Conservation (phyloP, 192 early-diverging fungal species). For the Phlyctochytrium planicorne region DNA sequence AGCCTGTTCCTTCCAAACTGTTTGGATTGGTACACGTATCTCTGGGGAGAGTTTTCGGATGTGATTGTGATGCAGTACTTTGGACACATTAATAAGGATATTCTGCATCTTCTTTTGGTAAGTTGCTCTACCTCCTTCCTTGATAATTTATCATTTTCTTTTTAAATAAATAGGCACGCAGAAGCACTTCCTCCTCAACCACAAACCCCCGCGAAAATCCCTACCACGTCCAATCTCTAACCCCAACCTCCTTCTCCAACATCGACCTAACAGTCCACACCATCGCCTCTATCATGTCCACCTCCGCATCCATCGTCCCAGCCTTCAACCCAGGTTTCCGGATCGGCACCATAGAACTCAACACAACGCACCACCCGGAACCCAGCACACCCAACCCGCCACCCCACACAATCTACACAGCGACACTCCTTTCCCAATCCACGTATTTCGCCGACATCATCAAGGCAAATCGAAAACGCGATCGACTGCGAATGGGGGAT, state of each 20-base stretch:
- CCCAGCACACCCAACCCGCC: not conserved
- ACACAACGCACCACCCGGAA: not conserved
- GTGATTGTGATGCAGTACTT: conserved; percentile 43
- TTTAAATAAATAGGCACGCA: too few species aligned
- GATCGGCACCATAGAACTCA: conserved; percentile 25
- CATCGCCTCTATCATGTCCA: conserved; percentile 23
- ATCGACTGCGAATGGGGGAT: not conserved
- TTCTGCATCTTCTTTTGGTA: conserved; percentile 28
- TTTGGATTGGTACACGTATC: conserved; percentile 34
- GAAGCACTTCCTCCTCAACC: too few species aligned
- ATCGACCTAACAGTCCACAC: conserved; percentile 17
- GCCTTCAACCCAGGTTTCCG: conserved; percentile 46
- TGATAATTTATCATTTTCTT: too few species aligned
- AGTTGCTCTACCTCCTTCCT: not conserved
- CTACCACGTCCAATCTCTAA: conserved; percentile 34
- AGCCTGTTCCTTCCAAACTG: conserved; percentile 31
- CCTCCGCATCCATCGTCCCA: conserved; percentile 46
- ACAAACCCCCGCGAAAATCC: conserved; percentile 13
- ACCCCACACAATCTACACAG: too few species aligned
- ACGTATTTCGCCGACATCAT: conserved; percentile 30
- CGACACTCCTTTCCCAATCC: conserved; percentile 12
- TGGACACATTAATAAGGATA: conserved; percentile 53
- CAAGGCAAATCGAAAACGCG: conserved; percentile 22
- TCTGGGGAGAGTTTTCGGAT: conserved; percentile 48
- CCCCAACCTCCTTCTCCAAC: conserved; percentile 19